These are phyloP conservation scores for Magnolia officinalis DNA, from an alignment of 164 flowering plant genomes.

Conservation along the genomic window DNA sequence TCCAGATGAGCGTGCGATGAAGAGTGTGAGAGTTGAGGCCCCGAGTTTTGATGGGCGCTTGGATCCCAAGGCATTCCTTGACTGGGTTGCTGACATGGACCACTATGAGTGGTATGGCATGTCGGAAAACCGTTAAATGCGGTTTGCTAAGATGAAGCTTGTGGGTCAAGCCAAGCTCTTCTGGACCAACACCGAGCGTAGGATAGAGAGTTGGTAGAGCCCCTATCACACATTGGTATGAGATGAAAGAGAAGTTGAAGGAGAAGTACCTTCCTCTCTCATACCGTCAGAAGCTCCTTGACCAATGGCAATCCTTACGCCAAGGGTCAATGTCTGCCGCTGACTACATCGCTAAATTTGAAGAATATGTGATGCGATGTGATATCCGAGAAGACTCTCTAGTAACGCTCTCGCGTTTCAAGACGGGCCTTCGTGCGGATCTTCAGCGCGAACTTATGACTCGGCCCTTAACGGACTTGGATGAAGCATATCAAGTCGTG, in stretches of 20 bases:
- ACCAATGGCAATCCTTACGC: neutral
- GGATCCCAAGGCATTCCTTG: neutral
- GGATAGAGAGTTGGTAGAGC: neutral
- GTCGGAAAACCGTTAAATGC: neutral
- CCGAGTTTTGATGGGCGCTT: neutral
- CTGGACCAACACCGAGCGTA: neutral
- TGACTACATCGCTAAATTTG: neutral
- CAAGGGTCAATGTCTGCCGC: neutral
- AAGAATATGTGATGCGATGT: neutral
- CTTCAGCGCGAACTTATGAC: too few species aligned
- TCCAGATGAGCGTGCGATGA: too few species aligned
- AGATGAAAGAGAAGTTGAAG: neutral
- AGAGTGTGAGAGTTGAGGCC: neutral
- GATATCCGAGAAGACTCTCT: too few species aligned
- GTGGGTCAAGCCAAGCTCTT: neutral
- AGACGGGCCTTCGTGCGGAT: too few species aligned
- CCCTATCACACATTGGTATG: neutral
- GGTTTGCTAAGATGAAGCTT: neutral
- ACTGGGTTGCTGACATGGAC: slow-evolving; percentile 1
- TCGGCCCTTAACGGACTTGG: too few species aligned
- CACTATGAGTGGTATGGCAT: neutral
- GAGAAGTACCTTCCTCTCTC: neutral
- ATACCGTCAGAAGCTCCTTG: neutral
- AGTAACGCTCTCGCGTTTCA: too few species aligned
- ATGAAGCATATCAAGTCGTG: too few species aligned